Evolutionary conservation across 2,329 filamentous ascomycete species (phyloP), one percentile per base, ranked within the genome.

Genomic region (Trichoderma citrinoviride): DNA sequence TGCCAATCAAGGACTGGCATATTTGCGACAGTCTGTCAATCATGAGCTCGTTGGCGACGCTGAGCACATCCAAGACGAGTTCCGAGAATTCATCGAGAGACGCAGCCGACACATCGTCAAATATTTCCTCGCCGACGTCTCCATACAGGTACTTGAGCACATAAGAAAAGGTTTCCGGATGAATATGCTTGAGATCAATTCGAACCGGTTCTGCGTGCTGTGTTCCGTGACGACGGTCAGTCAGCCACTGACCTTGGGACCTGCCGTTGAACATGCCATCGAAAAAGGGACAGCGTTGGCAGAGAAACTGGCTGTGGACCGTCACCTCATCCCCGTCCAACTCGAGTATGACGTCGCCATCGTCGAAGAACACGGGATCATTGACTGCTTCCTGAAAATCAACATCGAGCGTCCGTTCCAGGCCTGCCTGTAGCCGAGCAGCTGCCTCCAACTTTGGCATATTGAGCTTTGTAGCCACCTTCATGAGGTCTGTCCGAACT

Each of bases 1-100:
- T 86, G 41, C 93, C 93, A 66, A 98, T 85, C 23, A 93, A 79
- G 65, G 86, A 87, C 74, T 99, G 95, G 75, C 95, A 98, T 29
- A 96, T 87, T 74, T 97, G 91, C 5, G 92, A 92, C 5, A 99
- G 80, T 7, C 93, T 85, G 74, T 97, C 93, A 53, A 99, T 84
- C 93, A 99, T 97, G 65, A 99, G 80, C 76, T 99, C 94, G 73
- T 99, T 95, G 14, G 93, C 92, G 60, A 92, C 89, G 64, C 87
- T 87, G 84, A 98, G 89, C 50, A 98, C 91, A 70, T 97, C 93
- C 78, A 98, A 85, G 8, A 97, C 84, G n/a, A 95, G 81, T 70
- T 98, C 93, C 5, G 93, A 87, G 68, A 97, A 93, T 52, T 93
- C 90, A 69, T 97, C 93, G 6, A 96, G 77, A 66, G 89, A 88